Conservation (phyloP, 2,329 filamentous ascomycete species). For the Fusarium metavorans region DNA sequence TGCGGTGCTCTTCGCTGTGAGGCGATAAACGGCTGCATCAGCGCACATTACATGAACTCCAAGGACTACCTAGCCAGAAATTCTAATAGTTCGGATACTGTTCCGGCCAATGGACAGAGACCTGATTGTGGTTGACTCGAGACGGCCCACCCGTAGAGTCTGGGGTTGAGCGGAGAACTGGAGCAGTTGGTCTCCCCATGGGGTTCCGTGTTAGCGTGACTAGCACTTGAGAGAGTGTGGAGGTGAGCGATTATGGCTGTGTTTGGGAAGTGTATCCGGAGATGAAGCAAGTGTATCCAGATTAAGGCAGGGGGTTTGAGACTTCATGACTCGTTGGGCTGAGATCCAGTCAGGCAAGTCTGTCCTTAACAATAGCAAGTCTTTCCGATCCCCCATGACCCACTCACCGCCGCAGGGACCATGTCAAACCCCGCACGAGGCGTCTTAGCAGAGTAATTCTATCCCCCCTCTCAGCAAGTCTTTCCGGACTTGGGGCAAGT, state of each 20-base stretch:
- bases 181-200: background rate
- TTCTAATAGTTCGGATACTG: background rate
- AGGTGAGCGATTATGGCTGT: background rate
- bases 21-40: conserved; percentile 1
- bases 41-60: background rate
- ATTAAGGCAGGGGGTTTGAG: background rate
- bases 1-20: background rate
- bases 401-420: background rate
- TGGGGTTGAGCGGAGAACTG: conserved; percentile 2
- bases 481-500: conserved; percentile 2
- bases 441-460: background rate
- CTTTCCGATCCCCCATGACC: background rate
- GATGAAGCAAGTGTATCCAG: background rate
- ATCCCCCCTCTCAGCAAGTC: background rate
- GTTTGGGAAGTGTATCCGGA: background rate
- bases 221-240: background rate
- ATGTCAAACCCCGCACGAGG: background rate
- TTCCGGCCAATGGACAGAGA: background rate
- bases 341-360: background rate
- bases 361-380: background rate
- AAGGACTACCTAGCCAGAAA: background rate
- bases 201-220: background rate
- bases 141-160: background rate
- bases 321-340: background rate
- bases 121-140: background rate